A percentile compares a stretch with the other conserved stretches of the same genome.
These are phyloP conservation scores for Fomitopsis serialis DNA, from an alignment of 768 basidiomycete genomes.

Conservation along the genomic window DNA sequence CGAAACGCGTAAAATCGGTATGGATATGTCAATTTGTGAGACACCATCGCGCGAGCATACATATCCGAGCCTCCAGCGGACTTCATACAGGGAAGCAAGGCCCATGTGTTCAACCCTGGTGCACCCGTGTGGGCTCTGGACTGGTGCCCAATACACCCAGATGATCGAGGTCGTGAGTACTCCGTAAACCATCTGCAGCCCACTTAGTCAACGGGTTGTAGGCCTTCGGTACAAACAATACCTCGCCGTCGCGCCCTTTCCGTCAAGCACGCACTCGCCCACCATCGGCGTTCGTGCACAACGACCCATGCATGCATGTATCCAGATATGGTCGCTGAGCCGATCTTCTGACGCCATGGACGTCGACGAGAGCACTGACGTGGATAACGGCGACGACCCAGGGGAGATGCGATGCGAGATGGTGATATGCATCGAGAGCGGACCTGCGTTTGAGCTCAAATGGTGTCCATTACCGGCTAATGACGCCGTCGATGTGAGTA, in stretches of 20 bases:
- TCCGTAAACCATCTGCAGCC: neutral
- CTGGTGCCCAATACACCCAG: conserved; percentile 81
- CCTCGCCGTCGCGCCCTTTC: conserved; percentile 76
- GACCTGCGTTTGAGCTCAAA: conserved; percentile 74
- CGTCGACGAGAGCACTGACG: conserved; percentile 3
- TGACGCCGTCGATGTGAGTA: conserved; percentile 38
- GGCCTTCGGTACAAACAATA: conserved; percentile 64
- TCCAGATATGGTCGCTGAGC: conserved; percentile 81
- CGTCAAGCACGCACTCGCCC: conserved; percentile 58
- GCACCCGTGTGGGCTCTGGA: conserved; percentile 88
- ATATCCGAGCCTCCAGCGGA: conserved; percentile 39
- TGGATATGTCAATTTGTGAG: neutral
- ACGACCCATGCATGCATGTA: conserved; percentile 55
- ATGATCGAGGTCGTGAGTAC: conserved; percentile 48
- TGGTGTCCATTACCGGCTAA: conserved; percentile 93
- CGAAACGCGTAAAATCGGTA: conserved; percentile 54
- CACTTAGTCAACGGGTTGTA: conserved; percentile 20
- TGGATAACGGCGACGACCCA: conserved; percentile 17
- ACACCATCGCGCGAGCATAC: neutral
- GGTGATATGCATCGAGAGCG: conserved; percentile 79
- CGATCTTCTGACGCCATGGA: conserved; percentile 16
- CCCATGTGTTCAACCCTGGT: conserved; percentile 80
- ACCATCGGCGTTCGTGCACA: conserved; percentile 55
- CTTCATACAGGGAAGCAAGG: conserved; percentile 49
- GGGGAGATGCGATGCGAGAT: conserved; percentile 73